Percentiles rank a stretch among this genome's conserved stretches.
phyloP scores from a whole-genome alignment of 768 basidiomycete genomes.

The Lenzites betulinus region DNA sequence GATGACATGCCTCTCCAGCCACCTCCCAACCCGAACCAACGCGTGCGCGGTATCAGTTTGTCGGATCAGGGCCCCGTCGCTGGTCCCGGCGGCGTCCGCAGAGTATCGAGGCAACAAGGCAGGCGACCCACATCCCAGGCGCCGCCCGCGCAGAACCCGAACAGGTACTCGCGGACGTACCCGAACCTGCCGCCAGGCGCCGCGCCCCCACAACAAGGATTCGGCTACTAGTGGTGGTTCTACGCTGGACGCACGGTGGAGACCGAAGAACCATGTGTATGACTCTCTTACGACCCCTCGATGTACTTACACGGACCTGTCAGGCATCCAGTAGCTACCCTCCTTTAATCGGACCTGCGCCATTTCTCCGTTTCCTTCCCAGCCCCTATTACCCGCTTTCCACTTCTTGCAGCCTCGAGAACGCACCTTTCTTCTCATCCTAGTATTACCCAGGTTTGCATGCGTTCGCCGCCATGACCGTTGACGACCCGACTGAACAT shows the following conservation, averaged over 20 bases:
- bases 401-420: conserved; percentile 10
- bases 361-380: background rate
- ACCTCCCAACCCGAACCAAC: conserved; percentile 14
- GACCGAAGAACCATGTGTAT: conserved; percentile 9
- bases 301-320: conserved; percentile 17
- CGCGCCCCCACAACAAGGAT: conserved; percentile 45
- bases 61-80: conserved; percentile 85
- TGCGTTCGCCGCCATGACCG: conserved; percentile 5
- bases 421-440: background rate
- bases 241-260: background rate
- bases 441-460: background rate
- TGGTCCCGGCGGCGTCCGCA: conserved; percentile 72
- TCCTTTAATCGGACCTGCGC: conserved; percentile 16
- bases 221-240: conserved; percentile 18
- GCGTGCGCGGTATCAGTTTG: conserved; percentile 68
- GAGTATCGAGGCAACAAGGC: conserved; percentile 65
- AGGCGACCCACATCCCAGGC: conserved; percentile 64
- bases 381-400: background rate
- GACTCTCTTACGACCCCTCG: conserved; percentile 13
- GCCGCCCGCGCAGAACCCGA: conserved; percentile 61
- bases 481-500: conserved; percentile 9
- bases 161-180: conserved; percentile 72
- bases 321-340: conserved; percentile 15
- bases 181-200: conserved; percentile 72
- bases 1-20: conserved; percentile 35